phyloP scores from a whole-genome alignment of 768 basidiomycete species.

The Scleroderma bovista region DNA sequence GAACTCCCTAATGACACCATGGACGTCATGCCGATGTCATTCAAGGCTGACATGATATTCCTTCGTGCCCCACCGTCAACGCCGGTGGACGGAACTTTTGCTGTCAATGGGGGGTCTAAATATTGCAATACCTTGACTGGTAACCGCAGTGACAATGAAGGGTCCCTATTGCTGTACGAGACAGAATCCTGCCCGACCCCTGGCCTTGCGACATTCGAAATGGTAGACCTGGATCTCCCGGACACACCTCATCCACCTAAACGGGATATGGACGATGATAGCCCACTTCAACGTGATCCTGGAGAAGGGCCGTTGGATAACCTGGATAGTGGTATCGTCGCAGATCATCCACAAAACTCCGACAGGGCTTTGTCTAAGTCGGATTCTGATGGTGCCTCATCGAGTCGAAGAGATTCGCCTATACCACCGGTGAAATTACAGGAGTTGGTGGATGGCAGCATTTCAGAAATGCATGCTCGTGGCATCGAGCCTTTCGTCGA shows the following conservation, averaged over 20 bases:
- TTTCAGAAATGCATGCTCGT: background rate
- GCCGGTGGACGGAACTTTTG: constrained; percentile 5
- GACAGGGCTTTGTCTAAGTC: background rate
- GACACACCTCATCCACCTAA: background rate
- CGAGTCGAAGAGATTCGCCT: background rate
- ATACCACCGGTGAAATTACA: constrained; percentile 8
- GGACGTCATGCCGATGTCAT: constrained; percentile 6
- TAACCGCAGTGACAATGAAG: background rate
- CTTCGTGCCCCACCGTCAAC: constrained; percentile 17
- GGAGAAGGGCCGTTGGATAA: background rate
- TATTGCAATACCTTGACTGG: background rate
- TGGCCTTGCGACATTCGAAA: constrained; percentile 1
- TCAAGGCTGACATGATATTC: background rate
- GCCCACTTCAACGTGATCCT: background rate
- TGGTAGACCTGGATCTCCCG: background rate
- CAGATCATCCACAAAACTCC: background rate
- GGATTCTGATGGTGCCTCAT: constrained; percentile 8
- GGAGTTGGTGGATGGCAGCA: constrained; percentile 1
- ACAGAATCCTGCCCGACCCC: background rate
- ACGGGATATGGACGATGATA: background rate
- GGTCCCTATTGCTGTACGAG: constrained; percentile 2
- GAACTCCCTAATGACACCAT: constrained; percentile 20
- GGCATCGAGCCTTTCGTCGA: constrained; percentile 3
- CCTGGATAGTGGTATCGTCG: background rate
- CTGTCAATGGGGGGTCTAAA: constrained; percentile 1